A percentile compares a stretch with the other conserved stretches of the same genome.
Evolutionary conservation across 2,329 filamentous ascomycete species (phyloP).

Genomic region (Eutypella sp.): DNA sequence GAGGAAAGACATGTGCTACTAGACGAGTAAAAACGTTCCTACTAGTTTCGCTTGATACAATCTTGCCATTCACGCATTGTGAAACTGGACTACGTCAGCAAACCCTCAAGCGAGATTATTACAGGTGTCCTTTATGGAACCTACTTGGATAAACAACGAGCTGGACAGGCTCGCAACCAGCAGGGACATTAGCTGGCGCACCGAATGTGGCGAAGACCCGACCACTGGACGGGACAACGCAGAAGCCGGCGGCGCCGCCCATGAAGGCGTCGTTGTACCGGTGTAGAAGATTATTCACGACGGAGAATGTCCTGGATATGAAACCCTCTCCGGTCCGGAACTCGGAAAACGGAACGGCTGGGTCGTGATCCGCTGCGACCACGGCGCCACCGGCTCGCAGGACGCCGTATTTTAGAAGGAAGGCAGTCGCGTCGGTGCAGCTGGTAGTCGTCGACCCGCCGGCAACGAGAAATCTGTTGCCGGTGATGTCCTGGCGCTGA

Average conservation of each 20-base stretch:
- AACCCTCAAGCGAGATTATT: no score
- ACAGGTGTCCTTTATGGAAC: not conserved
- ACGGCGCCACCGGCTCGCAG: slow-evolving; percentile 12
- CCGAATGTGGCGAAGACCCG: slow-evolving; percentile 18
- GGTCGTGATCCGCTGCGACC: slow-evolving; percentile 15
- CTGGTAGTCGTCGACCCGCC: slow-evolving; percentile 15
- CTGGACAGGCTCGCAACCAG: slow-evolving; percentile 12
- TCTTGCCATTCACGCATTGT: slow-evolving; percentile 11
- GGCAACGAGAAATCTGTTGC: slow-evolving; percentile 17
- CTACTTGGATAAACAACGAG: slow-evolving; percentile 11
- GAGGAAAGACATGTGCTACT: no score
- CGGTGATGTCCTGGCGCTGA: slow-evolving; percentile 7
- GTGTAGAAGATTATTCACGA: slow-evolving; percentile 15
- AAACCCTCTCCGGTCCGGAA: slow-evolving; percentile 6
- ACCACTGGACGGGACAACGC: slow-evolving; percentile 13
- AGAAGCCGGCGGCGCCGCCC: slow-evolving; percentile 21
- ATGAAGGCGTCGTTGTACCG: slow-evolving; percentile 23
- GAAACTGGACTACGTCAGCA: no score
- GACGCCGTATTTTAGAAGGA: slow-evolving; percentile 16
- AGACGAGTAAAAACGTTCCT: no score
- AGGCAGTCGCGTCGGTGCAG: slow-evolving; percentile 19
- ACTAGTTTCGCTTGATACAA: slow-evolving; percentile 2
- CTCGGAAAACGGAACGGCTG: slow-evolving; percentile 10
- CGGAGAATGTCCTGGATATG: slow-evolving; percentile 12
- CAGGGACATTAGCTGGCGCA: slow-evolving; percentile 6